phyloP scores from a whole-genome alignment of 2,329 filamentous ascomycete genomes.

The Neonectria faginata region DNA sequence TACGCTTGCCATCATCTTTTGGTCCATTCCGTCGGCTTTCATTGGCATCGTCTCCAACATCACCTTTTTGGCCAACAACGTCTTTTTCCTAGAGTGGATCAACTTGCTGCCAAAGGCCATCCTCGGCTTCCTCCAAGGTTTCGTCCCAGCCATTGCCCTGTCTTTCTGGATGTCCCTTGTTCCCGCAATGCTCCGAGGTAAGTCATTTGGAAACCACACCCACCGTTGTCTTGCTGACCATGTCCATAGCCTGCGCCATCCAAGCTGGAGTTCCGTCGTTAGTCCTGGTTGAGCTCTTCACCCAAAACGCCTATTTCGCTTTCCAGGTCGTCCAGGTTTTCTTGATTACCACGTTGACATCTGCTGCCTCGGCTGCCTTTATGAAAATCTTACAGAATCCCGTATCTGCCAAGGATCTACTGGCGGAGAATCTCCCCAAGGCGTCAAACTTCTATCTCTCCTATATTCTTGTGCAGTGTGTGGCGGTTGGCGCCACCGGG shows the following conservation, averaged over 20 bases:
- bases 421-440: constrained; percentile 81
- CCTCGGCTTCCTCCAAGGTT: constrained; percentile 84
- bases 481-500: constrained; percentile 80
- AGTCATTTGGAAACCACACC: constrained; percentile 6
- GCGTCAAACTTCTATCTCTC: constrained; percentile 94
- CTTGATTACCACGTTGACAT: constrained; percentile 84
- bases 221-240: constrained; percentile 10
- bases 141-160: constrained; percentile 83
- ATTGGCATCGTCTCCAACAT: constrained; percentile 92
- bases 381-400: constrained; percentile 74
- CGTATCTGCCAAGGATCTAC: constrained; percentile 67
- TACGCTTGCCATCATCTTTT: constrained; percentile 85
- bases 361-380: constrained; percentile 79
- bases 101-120: constrained; percentile 76
- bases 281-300: constrained; percentile 85
- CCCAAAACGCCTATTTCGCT: constrained; percentile 90
- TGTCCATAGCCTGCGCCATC: constrained; percentile 74
- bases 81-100: constrained; percentile 80
- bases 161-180: constrained; percentile 88
- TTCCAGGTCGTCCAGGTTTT: constrained; percentile 95
- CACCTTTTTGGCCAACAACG: constrained; percentile 69
- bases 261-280: constrained; percentile 82
- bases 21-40: constrained; percentile 78
- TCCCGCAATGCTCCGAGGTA: constrained; percentile 79
- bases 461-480: constrained; percentile 93